Evolutionary conservation across 2,329 filamentous ascomycete genomes (phyloP).

Genomic region (Fusarium oligoseptatum): DNA sequence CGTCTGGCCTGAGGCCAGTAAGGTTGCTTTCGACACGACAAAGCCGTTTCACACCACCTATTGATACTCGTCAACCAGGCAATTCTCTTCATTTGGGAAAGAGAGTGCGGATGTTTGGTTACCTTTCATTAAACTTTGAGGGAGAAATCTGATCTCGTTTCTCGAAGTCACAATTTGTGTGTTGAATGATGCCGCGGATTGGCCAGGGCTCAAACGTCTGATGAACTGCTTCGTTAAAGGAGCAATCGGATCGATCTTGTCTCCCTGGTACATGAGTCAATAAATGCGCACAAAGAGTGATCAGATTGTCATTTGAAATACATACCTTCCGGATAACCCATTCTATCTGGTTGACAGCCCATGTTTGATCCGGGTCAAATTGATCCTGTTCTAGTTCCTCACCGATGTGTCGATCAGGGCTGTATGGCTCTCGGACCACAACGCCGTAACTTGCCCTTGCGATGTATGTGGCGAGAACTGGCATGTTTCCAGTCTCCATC

Average conservation of each 20-base stretch:
- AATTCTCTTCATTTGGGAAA: too few relatives aligned
- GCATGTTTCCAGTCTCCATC: not conserved
- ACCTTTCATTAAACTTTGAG: not conserved
- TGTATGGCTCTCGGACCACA: not conserved
- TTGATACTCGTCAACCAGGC: not conserved
- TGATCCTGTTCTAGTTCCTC: not conserved
- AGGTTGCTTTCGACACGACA: not conserved
- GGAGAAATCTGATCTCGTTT: not conserved
- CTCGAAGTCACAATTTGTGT: not conserved
- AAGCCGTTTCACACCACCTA: not conserved
- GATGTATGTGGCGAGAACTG: not conserved
- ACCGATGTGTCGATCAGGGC: not conserved
- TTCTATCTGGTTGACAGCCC: not conserved
- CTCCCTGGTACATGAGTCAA: not conserved
- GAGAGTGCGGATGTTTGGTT: not conserved
- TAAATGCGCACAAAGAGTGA: not conserved
- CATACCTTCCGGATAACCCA: not conserved
- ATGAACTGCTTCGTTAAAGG: not conserved
- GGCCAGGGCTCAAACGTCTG: not conserved
- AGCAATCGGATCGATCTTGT: not conserved
- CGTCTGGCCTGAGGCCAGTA: not conserved
- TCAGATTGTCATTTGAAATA: rapidly evolving
- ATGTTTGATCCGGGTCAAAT: not conserved
- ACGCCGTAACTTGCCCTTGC: not conserved
- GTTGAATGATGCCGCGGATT: not conserved